phyloP scores from a whole-genome alignment of 441 rosid genomes.

The Adansonia gregorii region DNA sequence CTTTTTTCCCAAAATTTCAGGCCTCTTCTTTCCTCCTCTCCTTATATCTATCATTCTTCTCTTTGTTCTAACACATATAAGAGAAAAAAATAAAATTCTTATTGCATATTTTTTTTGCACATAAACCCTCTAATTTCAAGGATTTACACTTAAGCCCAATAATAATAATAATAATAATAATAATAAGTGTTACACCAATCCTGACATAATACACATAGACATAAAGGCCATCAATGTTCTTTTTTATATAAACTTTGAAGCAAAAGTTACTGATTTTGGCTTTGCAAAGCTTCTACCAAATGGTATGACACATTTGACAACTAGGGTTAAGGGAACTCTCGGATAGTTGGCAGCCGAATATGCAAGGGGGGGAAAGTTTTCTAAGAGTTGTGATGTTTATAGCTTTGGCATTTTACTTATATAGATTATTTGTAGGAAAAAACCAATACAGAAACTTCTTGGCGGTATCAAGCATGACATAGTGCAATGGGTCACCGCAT shows the following conservation, averaged over 20 bases:
- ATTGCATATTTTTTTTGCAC: too few species aligned
- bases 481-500: slow-evolving; percentile 49
- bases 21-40: too few species aligned
- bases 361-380: slow-evolving; percentile 57
- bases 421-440: slow-evolving; percentile 43
- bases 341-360: slow-evolving; percentile 55
- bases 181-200: too few species aligned
- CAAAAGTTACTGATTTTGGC: slow-evolving; percentile 54
- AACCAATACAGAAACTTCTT: slow-evolving; percentile 46
- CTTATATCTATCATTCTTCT: too few species aligned
- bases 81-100: too few species aligned
- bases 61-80: too few species aligned
- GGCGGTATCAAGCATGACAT: slow-evolving; percentile 50
- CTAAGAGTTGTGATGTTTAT: slow-evolving; percentile 45
- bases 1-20: too few species aligned
- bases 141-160: too few species aligned
- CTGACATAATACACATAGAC: slow-evolving; percentile 45
- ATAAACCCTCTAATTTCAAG: too few species aligned
- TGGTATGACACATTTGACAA: slow-evolving; percentile 49
- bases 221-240: slow-evolving; percentile 53
- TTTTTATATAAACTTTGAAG: slow-evolving; percentile 39
- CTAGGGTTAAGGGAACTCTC: slow-evolving; percentile 48
- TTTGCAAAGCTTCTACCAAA: slow-evolving; percentile 50
- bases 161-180: too few species aligned
- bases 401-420: slow-evolving; percentile 49